Evolutionary conservation across 805 yeast species (phyloP), one percentile per base, ranked within the genome.

Genomic region (Yarrowia sp.): DNA sequence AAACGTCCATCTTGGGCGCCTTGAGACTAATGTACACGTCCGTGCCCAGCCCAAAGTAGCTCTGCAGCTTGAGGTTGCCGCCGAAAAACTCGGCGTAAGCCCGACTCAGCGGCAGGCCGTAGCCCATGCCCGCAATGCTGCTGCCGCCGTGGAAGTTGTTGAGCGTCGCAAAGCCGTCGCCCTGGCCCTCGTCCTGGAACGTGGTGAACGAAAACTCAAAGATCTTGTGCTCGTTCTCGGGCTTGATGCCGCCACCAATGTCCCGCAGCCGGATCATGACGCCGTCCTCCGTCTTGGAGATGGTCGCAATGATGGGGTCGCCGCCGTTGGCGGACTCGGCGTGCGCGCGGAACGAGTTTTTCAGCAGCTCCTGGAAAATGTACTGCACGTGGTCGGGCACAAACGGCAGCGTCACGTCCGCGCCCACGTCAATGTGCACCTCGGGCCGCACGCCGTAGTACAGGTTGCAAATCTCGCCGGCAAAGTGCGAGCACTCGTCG

Each of bases 101-200:
- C 69, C 84, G 78, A 67, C 92, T 89, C 67, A 93, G 78, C 7
- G 98, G 98, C 64, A 93, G 76, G 0, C 99, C 99, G 73, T 91
- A 93, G 0, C 98, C 98, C 89, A 95, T 89, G 0, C 99, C 99
- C 0, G 98, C 97, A 36, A 93, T 83, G 22, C 81, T 81, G 49
- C 80, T 79, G 1, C 89, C 88, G 1, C 87, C 87, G 24, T 82
- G 92, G 35, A 88, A 86, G 30, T 83, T 83, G 70, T 88, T 88
- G 65, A 86, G 75, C 0, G 89, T 85, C n/a, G 73, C 66, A 74
- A 80, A 69, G 68, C 79, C 80, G 70, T 76, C 88, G 4, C 85
- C 85, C 66, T 84, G 88, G 21, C 80, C 79, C 35, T 54, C 59
- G 5, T 75, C 74, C 54, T 85, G 86, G 66, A 86, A 92, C 0